A percentile compares a stretch with the other conserved stretches of the same genome.
Conservation (phyloP, 2,329 filamentous ascomycete genomes). For the Neurospora sp. region DNA sequence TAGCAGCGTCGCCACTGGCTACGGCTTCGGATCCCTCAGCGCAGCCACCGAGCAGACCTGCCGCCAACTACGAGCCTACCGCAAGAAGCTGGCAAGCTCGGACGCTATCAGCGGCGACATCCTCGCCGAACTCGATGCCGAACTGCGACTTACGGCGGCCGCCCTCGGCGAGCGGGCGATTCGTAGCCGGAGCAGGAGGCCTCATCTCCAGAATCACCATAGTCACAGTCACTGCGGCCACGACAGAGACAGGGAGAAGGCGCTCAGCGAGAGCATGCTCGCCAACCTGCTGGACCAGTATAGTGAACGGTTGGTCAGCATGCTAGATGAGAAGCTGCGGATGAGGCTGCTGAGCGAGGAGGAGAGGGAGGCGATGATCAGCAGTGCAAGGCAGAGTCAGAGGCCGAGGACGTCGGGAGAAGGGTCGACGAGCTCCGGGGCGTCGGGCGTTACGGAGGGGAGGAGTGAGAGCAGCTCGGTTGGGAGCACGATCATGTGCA, state of each 20-base stretch:
- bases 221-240: background rate
- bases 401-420: constrained; percentile 16
- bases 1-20: constrained; percentile 6
- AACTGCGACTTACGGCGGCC: constrained; percentile 52
- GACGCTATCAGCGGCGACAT: constrained; percentile 45
- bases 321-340: constrained; percentile 63
- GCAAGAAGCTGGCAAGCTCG: constrained; percentile 51
- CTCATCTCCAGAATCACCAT: background rate
- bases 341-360: constrained; percentile 25
- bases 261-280: constrained; percentile 48
- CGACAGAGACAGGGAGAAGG: constrained; percentile 11
- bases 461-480: background rate
- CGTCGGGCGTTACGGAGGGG: background rate
- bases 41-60: constrained; percentile 57
- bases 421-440: constrained; percentile 8
- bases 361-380: constrained; percentile 6
- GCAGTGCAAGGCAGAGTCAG: background rate
- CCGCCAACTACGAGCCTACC: constrained; percentile 50
- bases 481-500: background rate
- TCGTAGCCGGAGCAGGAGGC: constrained; percentile 27
- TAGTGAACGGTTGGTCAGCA: constrained; percentile 58
- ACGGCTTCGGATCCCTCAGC: constrained; percentile 45
- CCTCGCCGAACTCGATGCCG: constrained; percentile 54
- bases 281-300: constrained; percentile 64
- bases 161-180: constrained; percentile 49